phyloP scores from a whole-genome alignment of 2,329 filamentous ascomycete genomes.

The Fusarium denticulatum region DNA sequence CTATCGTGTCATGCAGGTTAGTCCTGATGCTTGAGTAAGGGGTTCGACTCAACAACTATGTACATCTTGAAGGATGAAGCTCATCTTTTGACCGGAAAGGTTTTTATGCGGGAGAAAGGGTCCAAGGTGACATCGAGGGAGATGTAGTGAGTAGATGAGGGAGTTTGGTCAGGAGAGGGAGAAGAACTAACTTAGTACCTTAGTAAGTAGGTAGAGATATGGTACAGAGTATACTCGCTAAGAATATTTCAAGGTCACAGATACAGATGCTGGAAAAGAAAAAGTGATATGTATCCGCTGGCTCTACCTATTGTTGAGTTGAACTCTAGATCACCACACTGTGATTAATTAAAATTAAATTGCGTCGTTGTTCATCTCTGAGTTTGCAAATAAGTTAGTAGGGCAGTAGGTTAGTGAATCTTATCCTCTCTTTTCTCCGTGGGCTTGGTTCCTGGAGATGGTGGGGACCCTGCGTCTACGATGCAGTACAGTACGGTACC shows the following conservation, averaged over 20 bases:
- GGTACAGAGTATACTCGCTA: not conserved
- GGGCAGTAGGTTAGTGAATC: not conserved
- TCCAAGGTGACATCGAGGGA: conserved; percentile 8
- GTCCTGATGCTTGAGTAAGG: conserved; percentile 20
- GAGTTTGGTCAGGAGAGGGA: not conserved
- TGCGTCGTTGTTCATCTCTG: not conserved
- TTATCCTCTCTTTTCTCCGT: not conserved
- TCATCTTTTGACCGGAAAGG: not conserved
- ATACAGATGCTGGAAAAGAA: not conserved
- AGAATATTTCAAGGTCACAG: too few species aligned
- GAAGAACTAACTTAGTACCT: not conserved
- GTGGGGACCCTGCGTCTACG: conserved; percentile 23
- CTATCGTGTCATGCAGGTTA: not conserved
- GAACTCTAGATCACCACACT: not conserved
- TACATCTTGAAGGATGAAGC: not conserved
- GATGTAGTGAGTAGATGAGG: not conserved
- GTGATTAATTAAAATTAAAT: not conserved
- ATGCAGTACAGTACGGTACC: not conserved
- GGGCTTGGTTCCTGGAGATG: not conserved
- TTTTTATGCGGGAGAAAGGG: not conserved
- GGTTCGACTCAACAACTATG: not conserved
- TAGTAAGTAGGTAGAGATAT: not conserved
- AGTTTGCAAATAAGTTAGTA: not conserved
- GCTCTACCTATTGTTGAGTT: not conserved
- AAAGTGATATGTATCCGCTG: not conserved